Base-by-base conservation (phyloP, 805 yeast species). In the Danielozyma ontarioensis region DNA sequence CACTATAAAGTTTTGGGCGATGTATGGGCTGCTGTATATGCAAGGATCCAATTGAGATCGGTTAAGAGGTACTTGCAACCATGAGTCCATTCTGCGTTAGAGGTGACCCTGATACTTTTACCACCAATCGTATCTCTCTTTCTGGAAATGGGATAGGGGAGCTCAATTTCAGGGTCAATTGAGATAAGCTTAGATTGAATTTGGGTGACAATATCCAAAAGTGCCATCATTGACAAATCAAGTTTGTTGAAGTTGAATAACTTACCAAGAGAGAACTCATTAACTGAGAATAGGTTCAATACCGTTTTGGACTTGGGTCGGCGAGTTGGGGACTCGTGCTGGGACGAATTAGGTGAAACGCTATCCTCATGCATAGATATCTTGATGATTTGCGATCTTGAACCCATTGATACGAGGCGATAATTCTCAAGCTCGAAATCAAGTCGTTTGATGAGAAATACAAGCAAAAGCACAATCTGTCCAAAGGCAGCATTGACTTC, bases 401-500 rank as follows among this genome's bases (percentile, higher is more conserved):
- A 83, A 0, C 96, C 96, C 74, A 85, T 65, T 0, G 97, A 96
- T 15, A 78, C 71, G 13, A 89, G 56, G 39, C 72, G 73, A 54
- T 83, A 89, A 3, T 76, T 75, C 0, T 63, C 60, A 6, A 85
- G 51, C 21, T 68, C 67, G 17, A 86, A 54, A 6, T 74, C 66
- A 19, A 87, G 63, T 28, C 80, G 66, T 10, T 74, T 62, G 1
- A 74, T 57, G 3, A 88, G 68, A 1, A 90, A 84, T 1, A 80
- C 70, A 19, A 89, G 52, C 13, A 90, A 57, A 10, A 87, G 59
- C 2, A 85, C 73, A 2, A 89, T 62, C 44, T 89, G 96, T 0
- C 97, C 97, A 46, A 89, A 59, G 0, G 95, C 96, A 2, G 94
- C 93, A 51, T 88, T 89, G 27, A 87, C 80, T 47, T 89, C 97